Evolutionary conservation across 768 basidiomycete species (phyloP).

Genomic region (Podaxis pistillaris): DNA sequence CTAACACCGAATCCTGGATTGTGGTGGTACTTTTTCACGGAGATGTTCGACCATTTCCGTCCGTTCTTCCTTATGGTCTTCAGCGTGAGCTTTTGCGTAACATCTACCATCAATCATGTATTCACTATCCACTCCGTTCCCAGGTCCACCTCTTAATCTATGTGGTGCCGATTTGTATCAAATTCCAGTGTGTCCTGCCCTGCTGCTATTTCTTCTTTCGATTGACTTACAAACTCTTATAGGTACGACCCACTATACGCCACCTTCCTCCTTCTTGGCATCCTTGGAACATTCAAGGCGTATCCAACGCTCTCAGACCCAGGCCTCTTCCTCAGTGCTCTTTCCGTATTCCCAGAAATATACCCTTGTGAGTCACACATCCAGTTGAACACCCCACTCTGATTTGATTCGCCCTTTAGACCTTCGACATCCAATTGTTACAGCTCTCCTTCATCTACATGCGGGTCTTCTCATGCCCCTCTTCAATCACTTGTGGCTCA

Average conservation of each 20-base stretch:
- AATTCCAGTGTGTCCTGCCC: constrained; percentile 64
- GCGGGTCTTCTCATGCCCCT: constrained; percentile 84
- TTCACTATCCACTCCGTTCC: not conserved
- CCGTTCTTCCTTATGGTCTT: constrained; percentile 95
- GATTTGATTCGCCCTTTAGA: constrained; percentile 42
- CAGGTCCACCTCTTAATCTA: constrained; percentile 85
- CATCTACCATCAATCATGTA: not conserved
- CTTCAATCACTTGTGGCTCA: constrained; percentile 90
- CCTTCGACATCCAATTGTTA: constrained; percentile 82
- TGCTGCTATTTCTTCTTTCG: not conserved
- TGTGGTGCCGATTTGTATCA: constrained; percentile 79
- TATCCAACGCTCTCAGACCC: constrained; percentile 91
- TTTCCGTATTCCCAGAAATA: constrained; percentile 79
- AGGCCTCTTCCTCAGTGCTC: constrained; percentile 80
- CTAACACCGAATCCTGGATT: constrained; percentile 92
- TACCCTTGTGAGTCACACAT: constrained; percentile 63
- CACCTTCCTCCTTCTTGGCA: constrained; percentile 68
- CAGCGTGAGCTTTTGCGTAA: constrained; percentile 56
- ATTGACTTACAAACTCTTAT: not conserved
- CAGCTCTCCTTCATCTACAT: constrained; percentile 78
- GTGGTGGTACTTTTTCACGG: constrained; percentile 99
- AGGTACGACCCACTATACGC: constrained; percentile 89
- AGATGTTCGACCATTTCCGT: constrained; percentile 98
- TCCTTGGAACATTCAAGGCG: constrained; percentile 83
- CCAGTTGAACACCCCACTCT: not conserved